Base-by-base conservation (phyloP, 148 eudicot species). In the Silene uniflora region DNA sequence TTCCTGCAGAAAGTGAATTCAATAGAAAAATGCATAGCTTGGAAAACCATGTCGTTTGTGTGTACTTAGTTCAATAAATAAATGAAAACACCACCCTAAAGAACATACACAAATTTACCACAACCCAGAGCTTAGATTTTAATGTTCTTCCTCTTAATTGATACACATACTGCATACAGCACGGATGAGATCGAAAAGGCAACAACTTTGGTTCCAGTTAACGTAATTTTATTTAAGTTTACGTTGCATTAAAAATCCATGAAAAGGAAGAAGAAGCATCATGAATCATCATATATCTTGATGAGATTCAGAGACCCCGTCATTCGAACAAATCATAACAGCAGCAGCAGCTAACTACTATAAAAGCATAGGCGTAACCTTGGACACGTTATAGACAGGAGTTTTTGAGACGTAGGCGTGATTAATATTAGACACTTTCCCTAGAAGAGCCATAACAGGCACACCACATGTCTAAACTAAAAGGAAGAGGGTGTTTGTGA, bases 111-210 rank as follows among this genome's bases (percentile, higher is more conserved):
- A 35, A 78, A 39, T 52, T 70, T 56, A 69, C 72, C 84, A 23
- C 35, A 74, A 81, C 62, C 75, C 75, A 74, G 46, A 73, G 77
- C 71, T 74, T 82, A 77, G 84, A 78, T 74, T 78, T 75, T 73
- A 74, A 70, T 59, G 74, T 10, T 70, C 72, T 16, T 62, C 32
- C 60, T 17, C 18, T 42, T 27, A 27, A 27, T 27, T 27, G 29
- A 27, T 27, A 27, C 29, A 27, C 29, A 1, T 27, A 27, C 29
- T 27, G 29, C 29, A 27, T 27, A 27, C 29, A 27, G 29, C 1
- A 27, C 29, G 2, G 32, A 11, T 63, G 49, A 66, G 22, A 27
- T 27, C 29, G 29, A 27, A 35, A 66, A 21, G 17, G 39, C 46
- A 42, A 75, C 14, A 21, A 39, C 56, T 35, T 80, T 19, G 10